Base-by-base conservation (phyloP, 2,329 filamentous ascomycete species). In the Thielaviopsis ethacetica region DNA sequence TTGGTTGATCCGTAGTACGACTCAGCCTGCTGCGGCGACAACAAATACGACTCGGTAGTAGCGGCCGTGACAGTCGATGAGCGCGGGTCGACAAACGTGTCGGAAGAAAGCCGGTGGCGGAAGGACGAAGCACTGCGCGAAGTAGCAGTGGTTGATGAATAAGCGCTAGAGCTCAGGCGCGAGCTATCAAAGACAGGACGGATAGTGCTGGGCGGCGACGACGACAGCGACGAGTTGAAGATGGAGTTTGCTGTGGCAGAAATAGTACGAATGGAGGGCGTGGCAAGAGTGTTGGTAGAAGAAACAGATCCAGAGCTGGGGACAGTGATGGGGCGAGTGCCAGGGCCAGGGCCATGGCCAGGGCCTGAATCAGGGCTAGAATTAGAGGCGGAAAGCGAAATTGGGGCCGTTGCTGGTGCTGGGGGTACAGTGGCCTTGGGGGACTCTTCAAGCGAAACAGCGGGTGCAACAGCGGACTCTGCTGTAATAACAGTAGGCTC, bases 171-270 rank as follows among this genome's bases (percentile, higher is more conserved):
- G 38, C 60, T 59, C 3, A 61, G 53, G 38, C 50, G 49, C 12
- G 56, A 55, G 17, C 53, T 53, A 52, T 61, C 60, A 49, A 61
- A 61, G 34, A 61, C 60, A 3, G 60, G 60, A 5, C 60, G 60
- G 30, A 61, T 61, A 7, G 60, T 61, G 49, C 53, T 61, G 9
- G 60, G 58, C 24, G 53, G 49, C n/a, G 57, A 56, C 26, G 60
- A 61, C 7, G 57, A 57, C 21, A 61, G 53, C 10, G 60, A 59
- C 21, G 60, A 55, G n/a, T 57, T 59, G 44, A 61, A 54, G 34
- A 61, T 57, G 6, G 60, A 61, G 30, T 59, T 61, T 19, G 57
- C 57, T 13, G 60, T 59, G 10, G 56, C 54, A 22, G 60, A 61
- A 21, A 47, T 58, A n/a, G 60, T 59, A 19, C 60, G 56, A 22